Percentiles rank a stretch among this genome's conserved stretches.
Conservation (phyloP, 2,329 filamentous ascomycete species). For the Sclerotinia glacialis region DNA sequence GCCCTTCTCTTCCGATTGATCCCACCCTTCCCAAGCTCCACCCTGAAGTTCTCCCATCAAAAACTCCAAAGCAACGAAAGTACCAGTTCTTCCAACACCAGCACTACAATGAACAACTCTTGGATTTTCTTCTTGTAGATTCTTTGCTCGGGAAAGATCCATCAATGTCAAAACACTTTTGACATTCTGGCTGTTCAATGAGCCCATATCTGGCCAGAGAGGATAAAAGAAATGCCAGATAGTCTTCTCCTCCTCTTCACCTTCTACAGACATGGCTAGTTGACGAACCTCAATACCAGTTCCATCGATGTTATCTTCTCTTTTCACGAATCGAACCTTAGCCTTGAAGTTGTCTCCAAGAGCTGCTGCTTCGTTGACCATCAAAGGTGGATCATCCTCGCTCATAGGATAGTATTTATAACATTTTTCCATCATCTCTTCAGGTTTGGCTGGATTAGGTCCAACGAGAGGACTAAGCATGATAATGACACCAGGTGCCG, state of each 20-base stretch:
- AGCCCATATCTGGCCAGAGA: slow-evolving; percentile 86
- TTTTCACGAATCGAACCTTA: slow-evolving; percentile 59
- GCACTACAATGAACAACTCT: slow-evolving; percentile 86
- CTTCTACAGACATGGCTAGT: slow-evolving; percentile 53
- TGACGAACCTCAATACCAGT: slow-evolving; percentile 72
- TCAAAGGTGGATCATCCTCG: slow-evolving; percentile 50
- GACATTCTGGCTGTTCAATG: slow-evolving; percentile 67
- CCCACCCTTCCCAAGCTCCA: slow-evolving; percentile 50
- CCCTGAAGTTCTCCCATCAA: slow-evolving; percentile 77
- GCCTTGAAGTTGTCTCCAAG: slow-evolving; percentile 67
- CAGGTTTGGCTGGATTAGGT: slow-evolving; percentile 32
- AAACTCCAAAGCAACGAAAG: slow-evolving; percentile 95
- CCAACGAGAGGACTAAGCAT: slow-evolving; percentile 89
- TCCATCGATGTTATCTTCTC: slow-evolving; percentile 50
- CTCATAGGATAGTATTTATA: slow-evolving; percentile 77
- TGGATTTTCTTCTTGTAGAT: slow-evolving; percentile 59
- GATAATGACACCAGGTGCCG: slow-evolving; percentile 75
- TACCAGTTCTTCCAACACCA: slow-evolving; percentile 89
- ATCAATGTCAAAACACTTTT: slow-evolving; percentile 68
- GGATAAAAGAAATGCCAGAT: slow-evolving; percentile 85
- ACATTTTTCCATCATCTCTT: slow-evolving; percentile 72
- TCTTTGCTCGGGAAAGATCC: slow-evolving; percentile 61
- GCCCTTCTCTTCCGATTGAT: slow-evolving; percentile 39
- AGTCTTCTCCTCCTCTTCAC: slow-evolving; percentile 53
- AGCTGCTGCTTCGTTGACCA: slow-evolving; percentile 61